Base-by-base conservation (phyloP, 768 basidiomycete genomes). In the Phanerodontia chrysosporium region DNA sequence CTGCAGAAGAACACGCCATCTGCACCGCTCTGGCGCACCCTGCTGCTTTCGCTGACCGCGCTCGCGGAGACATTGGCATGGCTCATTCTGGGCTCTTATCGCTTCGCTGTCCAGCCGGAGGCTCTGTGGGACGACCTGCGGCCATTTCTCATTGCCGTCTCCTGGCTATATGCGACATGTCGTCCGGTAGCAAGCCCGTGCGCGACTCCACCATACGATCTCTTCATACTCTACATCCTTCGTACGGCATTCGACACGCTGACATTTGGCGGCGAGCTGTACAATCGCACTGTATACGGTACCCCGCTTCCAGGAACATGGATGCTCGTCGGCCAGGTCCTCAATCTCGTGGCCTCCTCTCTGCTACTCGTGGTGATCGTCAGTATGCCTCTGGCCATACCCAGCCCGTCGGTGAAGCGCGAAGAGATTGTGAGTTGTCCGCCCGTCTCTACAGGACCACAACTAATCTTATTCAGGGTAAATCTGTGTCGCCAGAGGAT, bases 111-210 rank as follows among this genome's bases (percentile, higher is more conserved):
- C 39, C 69, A 78, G 22, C 58, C 66, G 0, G 63, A 64, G 28
- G 56, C 65, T 9, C 29, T 62, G 1, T 78, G 78, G 74, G 62
- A 56, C 14, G 76, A 71, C 18, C 58, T 78, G 1, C 74, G 74
- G 7, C 73, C 78, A 0, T 72, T 87, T 49, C 66, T 87, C 29
- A 65, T 82, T 25, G 82, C 83, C 0, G 61, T 73, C 0, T 74
- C 83, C 3, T 92, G 91, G 91, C 68, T 88, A 39, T 91, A 89
- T 64, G 83, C 86, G 0, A 69, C 82, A 21, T 64, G 78, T 22
- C 82, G 83, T 48, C 83, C 86, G 1, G 72, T 86, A 14, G 65
- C 78, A 28, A 74, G 74, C 39, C 83, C 85, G 0, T 73, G 75
- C 5, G 71, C 80, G 0, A 92, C 87, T 0, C 77, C 80, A 1